Percentiles rank a stretch among this genome's conserved stretches.
These are phyloP conservation scores for Ophiostoma angusticollis DNA, from an alignment of 2,329 filamentous ascomycete genomes.

Conservation along the genomic window DNA sequence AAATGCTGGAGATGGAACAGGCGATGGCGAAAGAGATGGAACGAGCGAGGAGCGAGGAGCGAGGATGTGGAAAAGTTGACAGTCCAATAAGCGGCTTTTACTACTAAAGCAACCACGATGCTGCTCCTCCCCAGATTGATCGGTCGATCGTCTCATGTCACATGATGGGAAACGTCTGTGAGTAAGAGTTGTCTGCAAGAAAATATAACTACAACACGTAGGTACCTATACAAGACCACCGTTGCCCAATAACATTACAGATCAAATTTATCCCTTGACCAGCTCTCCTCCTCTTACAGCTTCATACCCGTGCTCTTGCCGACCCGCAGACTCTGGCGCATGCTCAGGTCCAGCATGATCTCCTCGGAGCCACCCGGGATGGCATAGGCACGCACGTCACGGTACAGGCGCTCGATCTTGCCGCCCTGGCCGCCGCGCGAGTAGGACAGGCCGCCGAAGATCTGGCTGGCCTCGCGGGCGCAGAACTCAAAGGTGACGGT, in stretches of 20 bases:
- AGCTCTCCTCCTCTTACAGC: constrained; percentile 42
- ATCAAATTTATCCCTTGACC: neutral
- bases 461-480: constrained; percentile 89
- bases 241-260: neutral
- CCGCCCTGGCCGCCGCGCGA: constrained; percentile 86
- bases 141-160: no score
- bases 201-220: no score
- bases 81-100: no score
- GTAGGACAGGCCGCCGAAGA: constrained; percentile 91
- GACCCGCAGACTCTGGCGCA: constrained; percentile 66
- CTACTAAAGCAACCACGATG: no score
- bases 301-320: constrained; percentile 93
- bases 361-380: constrained; percentile 94
- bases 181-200: no score
- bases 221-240: no score
- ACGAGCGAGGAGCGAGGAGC: no score
- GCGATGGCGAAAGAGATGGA: no score
- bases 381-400: constrained; percentile 90
- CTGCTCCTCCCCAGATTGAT: no score
- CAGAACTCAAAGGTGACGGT: constrained; percentile 97
- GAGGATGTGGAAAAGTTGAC: no score
- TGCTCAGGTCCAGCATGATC: constrained; percentile 96
- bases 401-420: constrained; percentile 88
- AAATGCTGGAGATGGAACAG: no score
- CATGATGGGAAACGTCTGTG: no score